Conservation (phyloP, 225 moss, liverwort and hornwort species). For the Physcomitrium patens region DNA sequence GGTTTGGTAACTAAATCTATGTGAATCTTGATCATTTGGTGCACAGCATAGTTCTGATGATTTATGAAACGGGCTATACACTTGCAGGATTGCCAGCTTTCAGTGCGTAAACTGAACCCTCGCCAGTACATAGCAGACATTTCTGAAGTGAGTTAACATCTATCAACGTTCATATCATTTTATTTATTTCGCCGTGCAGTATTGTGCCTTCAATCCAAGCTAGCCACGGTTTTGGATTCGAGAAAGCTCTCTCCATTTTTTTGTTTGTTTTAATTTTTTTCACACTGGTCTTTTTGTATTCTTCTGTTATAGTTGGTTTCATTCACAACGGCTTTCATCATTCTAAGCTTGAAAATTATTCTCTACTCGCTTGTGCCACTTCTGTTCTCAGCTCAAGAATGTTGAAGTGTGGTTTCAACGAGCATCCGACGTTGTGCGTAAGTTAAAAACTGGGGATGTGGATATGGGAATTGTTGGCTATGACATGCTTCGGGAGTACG, state of each 20-base stretch:
- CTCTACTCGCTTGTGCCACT: neutral
- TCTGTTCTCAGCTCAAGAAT: slow-evolving; percentile 70
- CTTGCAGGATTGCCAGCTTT: slow-evolving; percentile 84
- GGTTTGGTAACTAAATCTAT: neutral
- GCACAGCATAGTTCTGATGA: slow-evolving; percentile 2
- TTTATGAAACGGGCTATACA: slow-evolving; percentile 5
- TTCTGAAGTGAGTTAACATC: slow-evolving; percentile 65
- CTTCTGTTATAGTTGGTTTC: no score
- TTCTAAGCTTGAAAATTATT: no score
- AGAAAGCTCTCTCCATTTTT: no score
- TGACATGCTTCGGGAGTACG: slow-evolving; percentile 94
- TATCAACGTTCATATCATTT: neutral
- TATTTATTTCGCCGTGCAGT: no score
- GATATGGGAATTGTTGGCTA: slow-evolving; percentile 99
- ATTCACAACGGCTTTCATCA: no score
- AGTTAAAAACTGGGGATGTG: slow-evolving; percentile 87
- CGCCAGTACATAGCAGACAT: slow-evolving; percentile 99
- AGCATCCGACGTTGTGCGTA: slow-evolving; percentile 93
- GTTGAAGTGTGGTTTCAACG: slow-evolving; percentile 99
- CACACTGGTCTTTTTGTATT: no score
- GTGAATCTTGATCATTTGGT: neutral
- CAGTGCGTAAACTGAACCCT: slow-evolving; percentile 96
- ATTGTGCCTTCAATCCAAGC: no score
- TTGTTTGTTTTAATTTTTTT: no score
- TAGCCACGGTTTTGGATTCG: no score